Evolutionary conservation across 176 grass and related monocot genomes (phyloP).

Genomic region (Neostapfia colusana): DNA sequence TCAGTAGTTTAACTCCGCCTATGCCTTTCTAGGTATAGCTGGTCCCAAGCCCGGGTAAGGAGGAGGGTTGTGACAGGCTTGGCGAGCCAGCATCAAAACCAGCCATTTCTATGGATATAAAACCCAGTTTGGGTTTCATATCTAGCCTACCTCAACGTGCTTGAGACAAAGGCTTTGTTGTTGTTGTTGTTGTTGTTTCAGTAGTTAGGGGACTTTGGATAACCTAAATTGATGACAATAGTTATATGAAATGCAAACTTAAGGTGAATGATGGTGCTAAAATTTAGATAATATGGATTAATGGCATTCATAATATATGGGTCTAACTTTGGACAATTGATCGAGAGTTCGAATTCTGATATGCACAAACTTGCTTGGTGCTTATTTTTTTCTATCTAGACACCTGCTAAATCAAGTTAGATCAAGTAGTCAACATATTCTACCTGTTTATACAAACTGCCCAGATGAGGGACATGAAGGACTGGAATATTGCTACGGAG

Average conservation of each 20-base stretch:
- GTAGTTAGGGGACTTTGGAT: background rate
- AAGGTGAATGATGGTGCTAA: background rate
- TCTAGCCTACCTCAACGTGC: no score
- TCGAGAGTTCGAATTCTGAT: conserved; percentile 8
- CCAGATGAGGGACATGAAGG: background rate
- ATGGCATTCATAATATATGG: background rate
- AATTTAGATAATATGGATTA: conserved; percentile 13
- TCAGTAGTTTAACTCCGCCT: no score
- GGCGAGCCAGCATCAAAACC: no score
- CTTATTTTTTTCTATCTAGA: conserved; percentile 5
- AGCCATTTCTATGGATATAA: no score
- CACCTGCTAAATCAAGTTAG: background rate
- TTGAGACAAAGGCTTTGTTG: no score
- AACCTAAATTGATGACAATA: background rate
- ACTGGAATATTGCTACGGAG: no score
- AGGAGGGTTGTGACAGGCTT: no score
- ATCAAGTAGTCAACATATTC: background rate
- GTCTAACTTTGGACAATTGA: background rate
- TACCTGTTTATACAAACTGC: conserved; percentile 5
- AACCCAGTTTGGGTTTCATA: no score
- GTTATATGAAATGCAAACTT: background rate
- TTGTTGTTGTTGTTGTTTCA: no score
- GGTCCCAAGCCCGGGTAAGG: no score
- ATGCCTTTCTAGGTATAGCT: no score
- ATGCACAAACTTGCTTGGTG: background rate